These are phyloP conservation scores for Leccinum rimulosum DNA, from an alignment of 768 basidiomycete genomes.

Conservation along the genomic window DNA sequence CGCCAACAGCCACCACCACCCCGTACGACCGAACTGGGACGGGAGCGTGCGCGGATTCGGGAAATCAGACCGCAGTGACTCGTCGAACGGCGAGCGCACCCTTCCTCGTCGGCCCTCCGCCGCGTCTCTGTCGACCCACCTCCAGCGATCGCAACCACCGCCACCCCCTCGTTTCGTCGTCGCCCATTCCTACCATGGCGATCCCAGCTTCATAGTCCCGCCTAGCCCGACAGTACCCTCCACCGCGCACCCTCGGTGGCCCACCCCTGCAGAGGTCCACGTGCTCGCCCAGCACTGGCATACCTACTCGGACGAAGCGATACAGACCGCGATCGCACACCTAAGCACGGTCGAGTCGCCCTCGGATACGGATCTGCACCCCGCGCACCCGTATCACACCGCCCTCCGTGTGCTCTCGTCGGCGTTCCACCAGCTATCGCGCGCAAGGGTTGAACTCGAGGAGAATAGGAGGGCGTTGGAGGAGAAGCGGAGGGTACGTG, in stretches of 20 bases:
- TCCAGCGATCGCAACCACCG: slow-evolving; percentile 36
- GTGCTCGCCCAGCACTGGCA: slow-evolving; percentile 76
- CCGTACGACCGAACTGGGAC: slow-evolving; percentile 39
- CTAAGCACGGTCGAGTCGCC: slow-evolving; percentile 42
- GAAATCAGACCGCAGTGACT: slow-evolving; percentile 37
- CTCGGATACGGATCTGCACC: slow-evolving; percentile 45
- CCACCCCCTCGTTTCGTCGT: slow-evolving; percentile 38
- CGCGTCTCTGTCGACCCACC: slow-evolving; percentile 39
- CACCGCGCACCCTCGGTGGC: slow-evolving; percentile 5
- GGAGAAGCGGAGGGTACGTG: slow-evolving; percentile 61
- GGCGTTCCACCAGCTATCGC: slow-evolving; percentile 57
- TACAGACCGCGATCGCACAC: slow-evolving; percentile 59
- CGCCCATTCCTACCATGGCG: slow-evolving; percentile 33
- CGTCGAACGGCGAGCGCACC: slow-evolving; percentile 17
- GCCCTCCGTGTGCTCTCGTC: slow-evolving; percentile 69
- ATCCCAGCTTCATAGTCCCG: slow-evolving; percentile 32
- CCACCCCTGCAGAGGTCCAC: slow-evolving; percentile 35
- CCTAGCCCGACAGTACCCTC: slow-evolving; percentile 31
- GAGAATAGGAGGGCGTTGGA: slow-evolving; percentile 47
- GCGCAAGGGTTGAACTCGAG: slow-evolving; percentile 62
- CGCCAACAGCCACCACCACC: neutral
- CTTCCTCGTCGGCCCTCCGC: slow-evolving; percentile 32
- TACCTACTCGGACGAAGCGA: slow-evolving; percentile 70
- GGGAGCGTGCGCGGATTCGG: slow-evolving; percentile 58
- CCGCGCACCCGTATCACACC: slow-evolving; percentile 58